Evolutionary conservation across 2,329 filamentous ascomycete species (phyloP), one percentile per base, ranked within the genome.

Genomic region (Diplodia intermedia): DNA sequence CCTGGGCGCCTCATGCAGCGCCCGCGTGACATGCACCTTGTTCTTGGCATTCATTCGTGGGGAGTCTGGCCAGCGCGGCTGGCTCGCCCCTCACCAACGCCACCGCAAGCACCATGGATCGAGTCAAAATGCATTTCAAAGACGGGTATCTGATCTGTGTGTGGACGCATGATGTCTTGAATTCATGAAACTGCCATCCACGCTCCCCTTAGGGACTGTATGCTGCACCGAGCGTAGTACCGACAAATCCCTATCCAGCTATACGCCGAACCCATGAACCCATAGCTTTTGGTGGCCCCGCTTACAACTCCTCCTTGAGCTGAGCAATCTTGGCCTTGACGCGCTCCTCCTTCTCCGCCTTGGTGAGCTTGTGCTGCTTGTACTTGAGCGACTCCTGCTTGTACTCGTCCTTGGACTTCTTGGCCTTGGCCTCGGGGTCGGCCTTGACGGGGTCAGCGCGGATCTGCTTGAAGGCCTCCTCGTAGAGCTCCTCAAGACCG

Each of bases 371-470:
- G 77, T 78, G 76, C 76, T 84, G 83, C 82, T 85, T 88, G 91
- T 88, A 93, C 89, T 98, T 97, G 87, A 93, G 88, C 82, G 91
- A 93, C 89, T 97, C 93, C 74, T 87, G 87, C 91, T 97, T 97
- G 91, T 92, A 96, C 86, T 97, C 89, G 72, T 94, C 94, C 91
- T 97, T 98, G 86, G 84, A 86, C 92, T 98, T 98, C 90, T 97
- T 94, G 84, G 91, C 84, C 68, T 82, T 91, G 68, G 89, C 90
- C 53, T 86, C 83, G 72, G 88, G 86, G 75, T 85, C 87, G 90
- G 97, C 97, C 91, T 97, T 97, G 88, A 91, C 97, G 79, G 95
- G 95, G 83, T 99, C 92, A 86, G 93, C 94, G 74, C 95, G 94
- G 88, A 99, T 99, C 80, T 91, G 90, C 83, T 91, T 90, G 89